These are phyloP conservation scores for Tinospora cordifolia DNA, from an alignment of 164 flowering plant species.

Conservation along the genomic window DNA sequence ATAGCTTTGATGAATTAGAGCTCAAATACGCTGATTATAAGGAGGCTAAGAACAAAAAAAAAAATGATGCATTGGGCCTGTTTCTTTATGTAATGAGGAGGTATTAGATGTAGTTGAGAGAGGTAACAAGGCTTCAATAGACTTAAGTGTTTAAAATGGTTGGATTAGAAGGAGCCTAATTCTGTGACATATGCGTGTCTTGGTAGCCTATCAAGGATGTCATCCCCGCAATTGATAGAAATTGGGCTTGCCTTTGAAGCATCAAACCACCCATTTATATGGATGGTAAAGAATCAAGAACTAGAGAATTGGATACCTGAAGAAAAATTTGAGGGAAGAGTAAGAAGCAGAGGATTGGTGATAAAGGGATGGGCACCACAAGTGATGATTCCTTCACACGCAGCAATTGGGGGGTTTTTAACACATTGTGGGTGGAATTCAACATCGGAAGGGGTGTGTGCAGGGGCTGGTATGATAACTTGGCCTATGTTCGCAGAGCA, in stretches of 20 bases:
- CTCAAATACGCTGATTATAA: constrained; percentile 10
- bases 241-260: constrained; percentile 45
- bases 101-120: constrained; percentile 31
- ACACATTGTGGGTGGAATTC: constrained; percentile 57
- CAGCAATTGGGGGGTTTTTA: constrained; percentile 42
- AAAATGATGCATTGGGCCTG: constrained; percentile 47
- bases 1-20: constrained; percentile 9
- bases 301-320: constrained; percentile 32
- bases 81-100: constrained; percentile 30
- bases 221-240: constrained; percentile 33
- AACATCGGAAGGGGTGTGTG: constrained; percentile 9
- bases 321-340: constrained; percentile 37
- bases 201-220: constrained; percentile 30
- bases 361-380: constrained; percentile 69
- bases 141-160: constrained; percentile 34
- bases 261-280: constrained; percentile 37
- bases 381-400: constrained; percentile 42
- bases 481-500: constrained; percentile 10
- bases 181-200: constrained; percentile 47
- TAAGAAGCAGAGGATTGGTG: constrained; percentile 37
- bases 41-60: constrained; percentile 20
- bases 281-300: constrained; percentile 28
- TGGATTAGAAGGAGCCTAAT: constrained; percentile 23
- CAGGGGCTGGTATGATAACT: constrained; percentile 3
- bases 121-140: constrained; percentile 27